Percentiles rank a stretch among this genome's conserved stretches.
phyloP scores from a whole-genome alignment of 768 basidiomycete species.

The Rhodosporidiobolus odoratus region DNA sequence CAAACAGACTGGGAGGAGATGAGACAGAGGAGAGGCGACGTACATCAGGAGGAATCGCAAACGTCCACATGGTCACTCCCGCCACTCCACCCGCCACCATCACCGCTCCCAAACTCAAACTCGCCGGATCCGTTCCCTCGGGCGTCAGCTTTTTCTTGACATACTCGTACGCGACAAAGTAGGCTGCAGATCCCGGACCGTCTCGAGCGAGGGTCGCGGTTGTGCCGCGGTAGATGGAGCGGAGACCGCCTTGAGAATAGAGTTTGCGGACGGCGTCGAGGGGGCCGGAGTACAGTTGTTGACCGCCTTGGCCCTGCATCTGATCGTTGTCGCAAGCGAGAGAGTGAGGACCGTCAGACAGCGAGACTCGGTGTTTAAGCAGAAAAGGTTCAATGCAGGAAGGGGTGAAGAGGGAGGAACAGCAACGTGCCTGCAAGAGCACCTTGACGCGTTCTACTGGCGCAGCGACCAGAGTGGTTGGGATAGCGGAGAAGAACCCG shows the following conservation, averaged over 20 bases:
- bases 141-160: conserved; percentile 82
- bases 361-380: not conserved
- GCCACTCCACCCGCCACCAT: conserved; percentile 89
- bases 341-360: conserved; percentile 21
- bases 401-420: not conserved
- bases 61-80: conserved; percentile 95
- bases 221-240: conserved; percentile 86
- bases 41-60: conserved; percentile 95
- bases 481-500: conserved; percentile 89
- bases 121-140: conserved; percentile 66
- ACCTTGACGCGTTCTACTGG: conserved; percentile 97
- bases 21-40: conserved; percentile 43
- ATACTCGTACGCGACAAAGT: conserved; percentile 91
- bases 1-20: not conserved
- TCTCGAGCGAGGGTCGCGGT: conserved; percentile 90
- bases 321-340: conserved; percentile 44
- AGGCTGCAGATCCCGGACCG: conserved; percentile 95
- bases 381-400: not conserved
- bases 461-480: conserved; percentile 84
- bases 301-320: conserved; percentile 82
- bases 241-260: conserved; percentile 87
- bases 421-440: conserved; percentile 65
- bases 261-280: conserved; percentile 82
- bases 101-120: conserved; percentile 77
- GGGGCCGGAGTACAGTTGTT: conserved; percentile 78